Evolutionary conservation across 306 rosid species (phyloP).

Genomic region (Potentilla sterilis): DNA sequence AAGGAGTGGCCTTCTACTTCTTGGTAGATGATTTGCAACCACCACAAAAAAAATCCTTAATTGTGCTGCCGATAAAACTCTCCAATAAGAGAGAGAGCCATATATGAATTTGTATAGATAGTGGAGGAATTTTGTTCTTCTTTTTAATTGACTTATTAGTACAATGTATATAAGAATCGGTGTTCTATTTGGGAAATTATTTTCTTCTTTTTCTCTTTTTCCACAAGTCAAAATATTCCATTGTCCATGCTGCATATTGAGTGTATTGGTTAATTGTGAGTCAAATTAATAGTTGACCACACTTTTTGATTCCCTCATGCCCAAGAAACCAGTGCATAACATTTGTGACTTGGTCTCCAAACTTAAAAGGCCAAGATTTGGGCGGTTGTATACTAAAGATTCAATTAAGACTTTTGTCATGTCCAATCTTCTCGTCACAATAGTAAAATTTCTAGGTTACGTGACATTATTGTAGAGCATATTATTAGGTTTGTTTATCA

Average conservation of each 20-base stretch:
- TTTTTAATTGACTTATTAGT: too few relatives aligned
- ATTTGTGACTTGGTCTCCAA: neutral
- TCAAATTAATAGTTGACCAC: neutral
- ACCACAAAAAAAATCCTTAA: too few relatives aligned
- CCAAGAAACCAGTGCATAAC: neutral
- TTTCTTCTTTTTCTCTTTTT: too few relatives aligned
- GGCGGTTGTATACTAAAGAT: neutral
- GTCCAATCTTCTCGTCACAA: neutral
- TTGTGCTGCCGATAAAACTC: too few relatives aligned
- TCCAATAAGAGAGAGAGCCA: too few relatives aligned
- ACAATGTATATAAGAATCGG: too few relatives aligned
- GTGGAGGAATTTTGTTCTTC: too few relatives aligned
- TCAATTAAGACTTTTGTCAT: neutral
- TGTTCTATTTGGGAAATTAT: too few relatives aligned
- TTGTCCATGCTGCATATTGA: neutral
- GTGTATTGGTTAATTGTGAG: neutral
- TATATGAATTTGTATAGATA: too few relatives aligned
- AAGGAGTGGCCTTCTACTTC: too few relatives aligned
- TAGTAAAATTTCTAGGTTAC: neutral
- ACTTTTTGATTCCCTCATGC: neutral
- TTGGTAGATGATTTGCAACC: too few relatives aligned
- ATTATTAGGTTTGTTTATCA: slow-evolving; percentile 2
- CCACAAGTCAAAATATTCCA: neutral
- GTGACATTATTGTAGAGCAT: neutral
- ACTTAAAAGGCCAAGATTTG: neutral